phyloP scores from a whole-genome alignment of 73 alveolate genomes.

The Halteria grandinella region DNA sequence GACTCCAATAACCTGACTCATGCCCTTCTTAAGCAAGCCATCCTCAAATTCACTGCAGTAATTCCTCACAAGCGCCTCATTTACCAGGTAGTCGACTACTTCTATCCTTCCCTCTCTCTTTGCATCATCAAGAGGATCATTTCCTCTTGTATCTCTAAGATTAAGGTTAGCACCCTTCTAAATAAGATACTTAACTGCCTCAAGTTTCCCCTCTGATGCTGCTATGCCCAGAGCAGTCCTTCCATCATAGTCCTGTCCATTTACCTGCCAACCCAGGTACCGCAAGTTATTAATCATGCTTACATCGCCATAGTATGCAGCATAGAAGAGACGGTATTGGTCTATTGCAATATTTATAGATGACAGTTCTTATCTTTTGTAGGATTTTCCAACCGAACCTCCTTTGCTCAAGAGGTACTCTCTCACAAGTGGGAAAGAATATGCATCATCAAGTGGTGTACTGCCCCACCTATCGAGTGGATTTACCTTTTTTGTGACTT shows the following conservation, averaged over 20 bases:
- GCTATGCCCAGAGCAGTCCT: not conserved
- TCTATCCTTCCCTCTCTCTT: not conserved
- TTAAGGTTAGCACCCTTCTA: not conserved
- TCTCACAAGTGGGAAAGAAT: not conserved
- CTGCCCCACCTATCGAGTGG: constrained; percentile 16
- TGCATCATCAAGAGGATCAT: not conserved
- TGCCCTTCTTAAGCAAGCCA: too few species aligned
- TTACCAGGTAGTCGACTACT: not conserved
- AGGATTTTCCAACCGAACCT: too few species aligned
- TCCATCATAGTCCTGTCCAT: too few species aligned
- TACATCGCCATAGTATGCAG: too few species aligned
- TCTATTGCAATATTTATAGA: too few species aligned
- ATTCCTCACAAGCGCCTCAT: too few species aligned
- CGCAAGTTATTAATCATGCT: too few species aligned
- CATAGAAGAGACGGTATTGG: too few species aligned
- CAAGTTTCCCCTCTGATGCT: not conserved
- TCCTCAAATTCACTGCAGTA: too few species aligned
- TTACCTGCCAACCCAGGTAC: too few species aligned
- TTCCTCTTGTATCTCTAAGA: constrained; percentile 3
- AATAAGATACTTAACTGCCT: not conserved
- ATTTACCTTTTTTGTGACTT: not conserved
- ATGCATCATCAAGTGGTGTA: constrained; percentile 4
- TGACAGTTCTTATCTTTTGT: too few species aligned
- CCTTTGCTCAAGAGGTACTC: not conserved
- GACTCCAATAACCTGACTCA: too few species aligned